These are phyloP conservation scores for Clarireedia paspali DNA, from an alignment of 2,329 filamentous ascomycete genomes.

Conservation along the genomic window DNA sequence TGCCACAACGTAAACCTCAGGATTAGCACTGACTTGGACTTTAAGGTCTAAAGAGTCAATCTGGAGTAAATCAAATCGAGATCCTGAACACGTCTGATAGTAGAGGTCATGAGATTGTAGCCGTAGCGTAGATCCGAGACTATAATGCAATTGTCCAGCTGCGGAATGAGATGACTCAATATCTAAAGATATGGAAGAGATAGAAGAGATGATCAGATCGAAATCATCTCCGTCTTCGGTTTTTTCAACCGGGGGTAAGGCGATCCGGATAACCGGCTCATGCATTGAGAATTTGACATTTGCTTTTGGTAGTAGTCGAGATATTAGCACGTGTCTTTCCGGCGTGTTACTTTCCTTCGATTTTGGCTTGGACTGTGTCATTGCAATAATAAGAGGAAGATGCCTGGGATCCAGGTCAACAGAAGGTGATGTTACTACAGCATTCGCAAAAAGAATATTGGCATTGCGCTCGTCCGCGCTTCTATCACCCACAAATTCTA, in stretches of 20 bases:
- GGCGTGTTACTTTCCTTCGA: constrained; percentile 36
- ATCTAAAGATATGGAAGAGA: constrained; percentile 88
- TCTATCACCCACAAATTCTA: constrained; percentile 68
- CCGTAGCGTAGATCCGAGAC: constrained; percentile 71
- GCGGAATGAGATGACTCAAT: constrained; percentile 92
- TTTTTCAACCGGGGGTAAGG: constrained; percentile 69
- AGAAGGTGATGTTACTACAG: constrained; percentile 92
- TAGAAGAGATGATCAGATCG: constrained; percentile 89
- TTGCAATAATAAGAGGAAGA: constrained; percentile 72
- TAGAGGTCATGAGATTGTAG: constrained; percentile 85
- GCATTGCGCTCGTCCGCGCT: constrained; percentile 78
- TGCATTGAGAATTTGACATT: constrained; percentile 95
- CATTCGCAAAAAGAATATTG: constrained; percentile 93
- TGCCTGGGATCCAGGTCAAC: constrained; percentile 89
- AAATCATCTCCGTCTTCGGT: constrained; percentile 68
- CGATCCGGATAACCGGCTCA: constrained; percentile 86
- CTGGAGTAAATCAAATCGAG: constrained; percentile 77
- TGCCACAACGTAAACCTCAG: constrained; percentile 74
- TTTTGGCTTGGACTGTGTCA: constrained; percentile 54
- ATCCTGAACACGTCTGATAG: constrained; percentile 80
- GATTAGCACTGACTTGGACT: constrained; percentile 73
- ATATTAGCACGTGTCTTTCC: constrained; percentile 64
- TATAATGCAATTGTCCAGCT: constrained; percentile 79
- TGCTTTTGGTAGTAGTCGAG: constrained; percentile 85
- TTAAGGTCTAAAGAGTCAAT: constrained; percentile 87